Percentiles rank a stretch among this genome's conserved stretches.
These are phyloP conservation scores for Blumeriella jaapii DNA, from an alignment of 2,329 filamentous ascomycete genomes.

Conservation along the genomic window DNA sequence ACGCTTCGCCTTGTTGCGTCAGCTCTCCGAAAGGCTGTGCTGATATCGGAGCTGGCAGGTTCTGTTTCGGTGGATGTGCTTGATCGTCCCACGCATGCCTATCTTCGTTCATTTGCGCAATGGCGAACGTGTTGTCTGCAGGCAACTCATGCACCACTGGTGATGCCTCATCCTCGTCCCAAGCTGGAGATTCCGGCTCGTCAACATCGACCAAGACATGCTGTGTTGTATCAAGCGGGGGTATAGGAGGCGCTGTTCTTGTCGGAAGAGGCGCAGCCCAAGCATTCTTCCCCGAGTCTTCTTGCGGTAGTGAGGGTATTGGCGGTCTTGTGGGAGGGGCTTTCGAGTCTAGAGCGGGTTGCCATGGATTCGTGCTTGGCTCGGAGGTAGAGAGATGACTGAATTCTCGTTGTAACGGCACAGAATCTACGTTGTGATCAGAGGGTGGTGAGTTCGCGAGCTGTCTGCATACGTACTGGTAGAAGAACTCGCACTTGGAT, in stretches of 20 bases:
- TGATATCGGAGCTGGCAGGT: too few species aligned
- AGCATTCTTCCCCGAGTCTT: constrained; percentile 23
- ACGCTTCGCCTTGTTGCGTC: constrained; percentile 16
- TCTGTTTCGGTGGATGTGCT: constrained; percentile 10
- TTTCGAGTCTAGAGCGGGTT: constrained; percentile 18
- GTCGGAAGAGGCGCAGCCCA: constrained; percentile 17
- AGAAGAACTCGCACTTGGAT: constrained; percentile 7
- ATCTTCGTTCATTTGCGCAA: constrained; percentile 19
- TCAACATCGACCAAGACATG: constrained; percentile 22
- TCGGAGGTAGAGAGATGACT: constrained; percentile 19
- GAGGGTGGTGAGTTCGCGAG: neutral
- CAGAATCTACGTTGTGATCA: constrained; percentile 1
- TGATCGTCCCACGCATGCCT: constrained; percentile 24
- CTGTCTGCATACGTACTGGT: constrained; percentile 17
- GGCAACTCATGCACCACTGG: constrained; percentile 15
- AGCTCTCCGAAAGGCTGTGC: too few species aligned
- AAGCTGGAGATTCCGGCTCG: constrained; percentile 25
- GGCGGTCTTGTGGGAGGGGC: constrained; percentile 8
- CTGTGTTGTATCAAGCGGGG: constrained; percentile 12
- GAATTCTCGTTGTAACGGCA: constrained; percentile 16
- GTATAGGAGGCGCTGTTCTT: constrained; percentile 7
- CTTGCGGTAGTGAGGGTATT: constrained; percentile 12
- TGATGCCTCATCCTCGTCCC: constrained; percentile 24
- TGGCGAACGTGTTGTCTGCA: constrained; percentile 10
- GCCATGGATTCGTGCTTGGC: constrained; percentile 25